A percentile compares a stretch with the other conserved stretches of the same genome.
Conservation (phyloP, 495 filamentous ascomycete genomes). For the Xylaria castorea region DNA sequence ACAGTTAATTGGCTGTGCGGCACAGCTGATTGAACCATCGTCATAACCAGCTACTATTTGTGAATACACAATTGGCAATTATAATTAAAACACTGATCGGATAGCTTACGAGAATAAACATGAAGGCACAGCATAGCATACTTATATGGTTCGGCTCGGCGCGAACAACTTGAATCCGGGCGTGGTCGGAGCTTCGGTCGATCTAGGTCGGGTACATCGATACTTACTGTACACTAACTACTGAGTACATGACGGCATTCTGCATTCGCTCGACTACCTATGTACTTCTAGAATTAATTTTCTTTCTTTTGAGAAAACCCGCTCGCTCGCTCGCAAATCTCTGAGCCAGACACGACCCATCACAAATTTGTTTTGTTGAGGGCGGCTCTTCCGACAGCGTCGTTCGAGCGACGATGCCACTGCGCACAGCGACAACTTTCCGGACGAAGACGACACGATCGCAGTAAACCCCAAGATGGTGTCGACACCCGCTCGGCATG, state of each 20-base stretch:
- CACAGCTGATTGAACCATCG: not conserved
- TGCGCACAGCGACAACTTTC: slow-evolving; percentile 23
- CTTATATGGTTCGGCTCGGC: not conserved
- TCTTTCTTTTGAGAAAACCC: not conserved
- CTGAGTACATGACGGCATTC: slow-evolving; percentile 31
- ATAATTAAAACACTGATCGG: not conserved
- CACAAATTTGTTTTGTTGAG: not conserved
- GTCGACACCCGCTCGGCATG: slow-evolving; percentile 23
- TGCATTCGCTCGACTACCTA: slow-evolving; percentile 14
- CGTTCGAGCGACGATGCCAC: slow-evolving; percentile 28
- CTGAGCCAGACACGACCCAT: not conserved
- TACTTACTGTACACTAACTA: slow-evolving; percentile 1
- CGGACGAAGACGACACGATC: slow-evolving; percentile 28
- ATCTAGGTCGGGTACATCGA: not conserved
- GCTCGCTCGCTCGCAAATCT: not conserved
- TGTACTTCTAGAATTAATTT: not conserved
- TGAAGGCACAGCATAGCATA: not conserved
- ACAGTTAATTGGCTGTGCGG: not conserved
- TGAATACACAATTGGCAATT: not conserved
- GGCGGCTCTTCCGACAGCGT: slow-evolving; percentile 21
- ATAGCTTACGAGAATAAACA: not conserved
- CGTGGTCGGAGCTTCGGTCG: slow-evolving; percentile 15
- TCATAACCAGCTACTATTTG: not conserved
- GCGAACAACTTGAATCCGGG: not conserved
- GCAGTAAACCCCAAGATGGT: slow-evolving; percentile 26